Conservation (phyloP, 371 early-diverging fungal genomes). For the Mucor circinelloides region DNA sequence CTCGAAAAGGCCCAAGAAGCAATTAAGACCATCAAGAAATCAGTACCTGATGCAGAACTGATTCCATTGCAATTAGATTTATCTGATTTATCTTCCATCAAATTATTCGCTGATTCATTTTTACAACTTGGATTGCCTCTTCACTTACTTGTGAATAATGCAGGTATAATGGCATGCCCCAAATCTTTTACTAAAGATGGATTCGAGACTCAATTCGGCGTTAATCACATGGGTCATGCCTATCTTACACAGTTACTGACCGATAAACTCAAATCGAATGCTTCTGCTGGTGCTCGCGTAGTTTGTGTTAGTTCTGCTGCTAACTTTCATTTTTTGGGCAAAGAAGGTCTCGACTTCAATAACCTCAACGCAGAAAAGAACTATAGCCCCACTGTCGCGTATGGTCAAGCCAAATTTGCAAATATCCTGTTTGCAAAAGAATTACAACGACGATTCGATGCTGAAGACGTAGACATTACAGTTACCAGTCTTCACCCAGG, state of each 20-base stretch:
- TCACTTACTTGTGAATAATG: conserved; percentile 53
- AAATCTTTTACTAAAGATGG: conserved; percentile 60
- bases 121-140: conserved; percentile 50
- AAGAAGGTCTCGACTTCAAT: conserved; percentile 24
- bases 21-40: conserved; percentile 43
- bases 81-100: conserved; percentile 49
- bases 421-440: conserved; percentile 59
- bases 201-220: conserved; percentile 31
- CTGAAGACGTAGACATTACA: background rate
- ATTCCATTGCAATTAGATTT: conserved; percentile 59
- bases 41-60: conserved; percentile 40
- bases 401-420: conserved; percentile 19
- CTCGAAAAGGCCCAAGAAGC: conserved; percentile 38
- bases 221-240: conserved; percentile 79
- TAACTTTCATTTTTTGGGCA: conserved; percentile 26
- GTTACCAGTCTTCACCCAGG: conserved; percentile 8
- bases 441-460: conserved; percentile 47
- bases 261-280: conserved; percentile 52
- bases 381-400: conserved; percentile 4
- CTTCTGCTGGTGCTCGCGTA: conserved; percentile 58
- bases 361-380: conserved; percentile 39
- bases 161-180: conserved; percentile 67
- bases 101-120: conserved; percentile 48
- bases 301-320: conserved; percentile 51
- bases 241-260: conserved; percentile 61